These are phyloP conservation scores for Citrus australasica DNA, from an alignment of 345 rosid species.

Conservation along the genomic window DNA sequence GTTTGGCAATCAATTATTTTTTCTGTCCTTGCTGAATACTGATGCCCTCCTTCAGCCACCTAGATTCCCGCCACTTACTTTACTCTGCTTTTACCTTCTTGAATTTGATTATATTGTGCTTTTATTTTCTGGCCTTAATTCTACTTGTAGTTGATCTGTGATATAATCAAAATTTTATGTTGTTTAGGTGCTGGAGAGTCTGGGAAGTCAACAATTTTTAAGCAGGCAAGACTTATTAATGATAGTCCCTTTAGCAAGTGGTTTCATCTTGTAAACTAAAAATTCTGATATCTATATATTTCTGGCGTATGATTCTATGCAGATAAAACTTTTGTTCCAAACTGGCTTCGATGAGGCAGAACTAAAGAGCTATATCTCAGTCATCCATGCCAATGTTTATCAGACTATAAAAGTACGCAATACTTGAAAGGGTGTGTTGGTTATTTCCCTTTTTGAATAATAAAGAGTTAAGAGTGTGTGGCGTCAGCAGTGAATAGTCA, in stretches of 20 bases:
- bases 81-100: background rate
- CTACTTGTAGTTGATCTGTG: background rate
- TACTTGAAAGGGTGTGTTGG: conserved; percentile 71
- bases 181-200: conserved; percentile 94
- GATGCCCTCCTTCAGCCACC: background rate
- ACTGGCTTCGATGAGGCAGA: conserved; percentile 94
- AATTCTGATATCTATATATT: background rate
- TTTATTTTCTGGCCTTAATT: background rate
- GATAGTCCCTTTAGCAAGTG: background rate
- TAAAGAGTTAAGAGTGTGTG: conserved; percentile 23
- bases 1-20: background rate
- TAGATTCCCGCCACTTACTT: background rate
- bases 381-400: conserved; percentile 95
- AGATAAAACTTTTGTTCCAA: conserved; percentile 97
- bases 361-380: conserved; percentile 80
- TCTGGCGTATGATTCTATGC: conserved; percentile 17
- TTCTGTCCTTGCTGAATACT: background rate
- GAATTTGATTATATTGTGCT: background rate
- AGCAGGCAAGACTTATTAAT: conserved; percentile 62
- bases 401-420: conserved; percentile 99
- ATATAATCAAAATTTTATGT: conserved; percentile 6
- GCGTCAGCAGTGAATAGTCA: conserved; percentile 21
- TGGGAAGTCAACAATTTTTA: conserved; percentile 97
- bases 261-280: background rate
- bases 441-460: conserved; percentile 51